Evolutionary conservation across 2,329 filamentous ascomycete genomes (phyloP).

Genomic region (Xylaria sp.): DNA sequence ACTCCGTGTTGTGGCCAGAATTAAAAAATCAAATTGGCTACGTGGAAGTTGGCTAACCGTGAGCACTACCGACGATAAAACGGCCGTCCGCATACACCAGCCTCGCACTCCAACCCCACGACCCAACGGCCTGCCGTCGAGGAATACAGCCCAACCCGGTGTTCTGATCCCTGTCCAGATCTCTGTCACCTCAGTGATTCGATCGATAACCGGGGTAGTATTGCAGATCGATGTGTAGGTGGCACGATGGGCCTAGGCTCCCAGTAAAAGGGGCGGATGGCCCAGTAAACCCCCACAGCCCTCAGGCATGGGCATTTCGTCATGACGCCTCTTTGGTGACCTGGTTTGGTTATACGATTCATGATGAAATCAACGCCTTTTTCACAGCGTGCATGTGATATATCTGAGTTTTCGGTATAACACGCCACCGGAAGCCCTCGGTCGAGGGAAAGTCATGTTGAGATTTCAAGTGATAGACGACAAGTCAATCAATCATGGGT

Average conservation of each 20-base stretch:
- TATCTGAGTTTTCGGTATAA: not conserved
- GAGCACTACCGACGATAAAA: slow-evolving; percentile 14
- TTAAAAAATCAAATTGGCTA: not conserved
- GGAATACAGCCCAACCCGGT: slow-evolving; percentile 15
- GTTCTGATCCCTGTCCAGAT: slow-evolving; percentile 17
- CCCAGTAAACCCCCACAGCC: slow-evolving; percentile 2
- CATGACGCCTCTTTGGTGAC: not conserved
- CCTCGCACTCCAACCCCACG: slow-evolving; percentile 14
- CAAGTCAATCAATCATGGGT: slow-evolving; percentile 10
- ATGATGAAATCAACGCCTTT: not conserved
- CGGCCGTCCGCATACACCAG: slow-evolving; percentile 24
- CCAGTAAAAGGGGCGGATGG: slow-evolving; percentile 11
- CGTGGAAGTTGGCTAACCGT: not conserved
- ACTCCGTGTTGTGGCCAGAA: not conserved
- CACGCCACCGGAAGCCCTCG: not conserved
- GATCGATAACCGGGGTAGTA: slow-evolving; percentile 20
- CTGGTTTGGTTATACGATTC: not conserved
- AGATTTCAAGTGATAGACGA: slow-evolving; percentile 10
- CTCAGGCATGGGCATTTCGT: not conserved
- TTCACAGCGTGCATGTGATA: not conserved
- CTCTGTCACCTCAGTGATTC: slow-evolving; percentile 13
- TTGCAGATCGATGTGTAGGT: slow-evolving; percentile 14
- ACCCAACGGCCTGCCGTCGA: slow-evolving; percentile 16
- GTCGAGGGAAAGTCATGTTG: slow-evolving; percentile 2
- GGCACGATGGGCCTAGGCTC: slow-evolving; percentile 8